A percentile compares a stretch with the other conserved stretches of the same genome.
These are phyloP conservation scores for Aspergillus sp. DNA, from an alignment of 2,329 filamentous ascomycete genomes.

Conservation along the genomic window DNA sequence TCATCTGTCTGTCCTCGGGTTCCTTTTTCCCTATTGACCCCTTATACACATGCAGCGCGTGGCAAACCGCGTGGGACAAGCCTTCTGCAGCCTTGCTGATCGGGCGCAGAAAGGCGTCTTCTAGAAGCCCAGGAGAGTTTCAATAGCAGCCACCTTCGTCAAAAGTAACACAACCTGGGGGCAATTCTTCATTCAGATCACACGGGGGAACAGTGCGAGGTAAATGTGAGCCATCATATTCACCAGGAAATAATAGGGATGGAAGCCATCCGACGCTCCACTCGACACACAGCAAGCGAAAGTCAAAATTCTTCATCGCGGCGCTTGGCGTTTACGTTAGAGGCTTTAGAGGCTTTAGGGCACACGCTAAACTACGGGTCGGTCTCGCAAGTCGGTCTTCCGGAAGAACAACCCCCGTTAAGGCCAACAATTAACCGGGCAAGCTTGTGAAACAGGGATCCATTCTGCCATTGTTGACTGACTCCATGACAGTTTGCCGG, in stretches of 20 bases:
- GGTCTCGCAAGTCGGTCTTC: background rate
- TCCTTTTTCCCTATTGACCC: no score
- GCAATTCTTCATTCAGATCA: background rate
- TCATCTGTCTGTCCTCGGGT: background rate
- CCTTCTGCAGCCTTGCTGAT: background rate
- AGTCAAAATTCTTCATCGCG: background rate
- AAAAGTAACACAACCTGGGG: background rate
- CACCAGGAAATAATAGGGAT: background rate
- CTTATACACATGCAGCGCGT: background rate
- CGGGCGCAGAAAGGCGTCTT: background rate
- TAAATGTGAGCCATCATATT: background rate
- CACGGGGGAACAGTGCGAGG: background rate
- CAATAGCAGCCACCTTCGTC: background rate
- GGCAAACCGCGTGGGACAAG: background rate
- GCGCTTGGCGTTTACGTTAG: background rate
- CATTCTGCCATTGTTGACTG: no score
- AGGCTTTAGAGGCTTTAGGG: background rate
- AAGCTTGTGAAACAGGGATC: background rate
- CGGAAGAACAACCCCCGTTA: background rate
- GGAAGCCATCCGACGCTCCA: background rate
- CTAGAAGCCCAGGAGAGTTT: background rate
- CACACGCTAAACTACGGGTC: background rate
- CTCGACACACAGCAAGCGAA: conserved; percentile 1
- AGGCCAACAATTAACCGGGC: background rate
- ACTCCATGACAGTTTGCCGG: no score